phyloP scores from a whole-genome alignment of 805 yeast genomes.

The Grigorovia transvaalensis region DNA sequence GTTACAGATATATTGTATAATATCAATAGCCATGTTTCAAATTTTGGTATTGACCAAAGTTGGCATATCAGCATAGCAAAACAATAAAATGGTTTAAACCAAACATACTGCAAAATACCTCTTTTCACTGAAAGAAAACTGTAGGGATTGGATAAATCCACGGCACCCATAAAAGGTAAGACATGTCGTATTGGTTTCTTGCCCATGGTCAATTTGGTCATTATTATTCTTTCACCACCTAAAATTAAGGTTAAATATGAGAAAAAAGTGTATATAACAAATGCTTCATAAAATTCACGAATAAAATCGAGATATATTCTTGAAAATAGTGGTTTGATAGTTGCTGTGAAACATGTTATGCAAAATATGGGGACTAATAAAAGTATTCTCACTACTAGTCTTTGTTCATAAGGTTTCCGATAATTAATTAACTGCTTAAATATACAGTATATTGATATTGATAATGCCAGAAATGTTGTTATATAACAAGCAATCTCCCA shows the following conservation, averaged over 20 bases:
- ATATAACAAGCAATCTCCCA: slow-evolving; percentile 18
- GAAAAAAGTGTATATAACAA: slow-evolving; percentile 89
- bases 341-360: slow-evolving; percentile 50
- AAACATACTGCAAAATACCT: slow-evolving; percentile 86
- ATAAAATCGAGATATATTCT: slow-evolving; percentile 52
- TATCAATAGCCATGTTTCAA: slow-evolving; percentile 47
- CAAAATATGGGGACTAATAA: slow-evolving; percentile 76
- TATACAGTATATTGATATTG: slow-evolving; percentile 38
- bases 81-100: slow-evolving; percentile 84
- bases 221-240: slow-evolving; percentile 87
- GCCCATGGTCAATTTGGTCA: slow-evolving; percentile 47
- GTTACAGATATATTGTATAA: slow-evolving; percentile 74
- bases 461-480: slow-evolving; percentile 25
- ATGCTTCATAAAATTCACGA: slow-evolving; percentile 88
- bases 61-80: slow-evolving; percentile 38
- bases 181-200: slow-evolving; percentile 60
- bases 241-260: slow-evolving; percentile 68
- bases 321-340: slow-evolving; percentile 38
- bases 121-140: slow-evolving; percentile 69
- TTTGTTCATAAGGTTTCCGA: slow-evolving; percentile 79
- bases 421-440: slow-evolving; percentile 55
- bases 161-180: slow-evolving; percentile 35
- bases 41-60: slow-evolving; percentile 37
- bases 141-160: slow-evolving; percentile 81
- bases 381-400: slow-evolving; percentile 73